A percentile compares a stretch with the other conserved stretches of the same genome.
phyloP scores from a whole-genome alignment of 1,139 yeast species.

The Hemisphaericaspora xylanilytica region DNA sequence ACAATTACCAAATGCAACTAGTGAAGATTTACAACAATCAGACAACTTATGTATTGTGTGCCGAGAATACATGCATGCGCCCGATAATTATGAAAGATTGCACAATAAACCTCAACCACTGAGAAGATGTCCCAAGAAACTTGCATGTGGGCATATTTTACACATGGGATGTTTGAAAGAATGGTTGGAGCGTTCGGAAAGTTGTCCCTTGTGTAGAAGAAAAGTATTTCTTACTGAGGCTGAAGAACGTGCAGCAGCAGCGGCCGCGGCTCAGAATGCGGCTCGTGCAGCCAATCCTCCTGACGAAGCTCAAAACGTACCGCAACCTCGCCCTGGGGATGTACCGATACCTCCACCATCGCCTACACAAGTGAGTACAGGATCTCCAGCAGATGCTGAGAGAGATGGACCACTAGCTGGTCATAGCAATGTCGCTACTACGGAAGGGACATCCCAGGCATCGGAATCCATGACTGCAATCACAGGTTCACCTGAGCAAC shows the following conservation, averaged over 20 bases:
- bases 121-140: slow-evolving; percentile 67
- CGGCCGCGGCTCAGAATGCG: slow-evolving; percentile 4
- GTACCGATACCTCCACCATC: slow-evolving; percentile 3
- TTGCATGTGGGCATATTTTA: slow-evolving; percentile 81
- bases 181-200: slow-evolving; percentile 90
- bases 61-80: slow-evolving; percentile 70
- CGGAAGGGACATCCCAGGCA: not conserved
- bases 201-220: slow-evolving; percentile 87
- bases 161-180: slow-evolving; percentile 89
- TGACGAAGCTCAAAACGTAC: slow-evolving; percentile 4
- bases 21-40: slow-evolving; percentile 57
- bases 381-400: too few species aligned
- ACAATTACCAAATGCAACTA: slow-evolving; percentile 59
- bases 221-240: slow-evolving; percentile 46
- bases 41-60: slow-evolving; percentile 77
- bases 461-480: too few species aligned
- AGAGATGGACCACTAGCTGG: too few species aligned
- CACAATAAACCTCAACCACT: slow-evolving; percentile 25
- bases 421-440: not conserved
- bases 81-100: slow-evolving; percentile 27
- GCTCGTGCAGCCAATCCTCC: slow-evolving; percentile 1
- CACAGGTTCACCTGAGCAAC: too few species aligned
- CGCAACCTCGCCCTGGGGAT: slow-evolving; percentile 4
- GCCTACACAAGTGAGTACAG: not conserved
- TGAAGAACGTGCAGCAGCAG: slow-evolving; percentile 6